Evolutionary conservation across 208 protist species (phyloP).

Genomic region (Leishmania mexicana): DNA sequence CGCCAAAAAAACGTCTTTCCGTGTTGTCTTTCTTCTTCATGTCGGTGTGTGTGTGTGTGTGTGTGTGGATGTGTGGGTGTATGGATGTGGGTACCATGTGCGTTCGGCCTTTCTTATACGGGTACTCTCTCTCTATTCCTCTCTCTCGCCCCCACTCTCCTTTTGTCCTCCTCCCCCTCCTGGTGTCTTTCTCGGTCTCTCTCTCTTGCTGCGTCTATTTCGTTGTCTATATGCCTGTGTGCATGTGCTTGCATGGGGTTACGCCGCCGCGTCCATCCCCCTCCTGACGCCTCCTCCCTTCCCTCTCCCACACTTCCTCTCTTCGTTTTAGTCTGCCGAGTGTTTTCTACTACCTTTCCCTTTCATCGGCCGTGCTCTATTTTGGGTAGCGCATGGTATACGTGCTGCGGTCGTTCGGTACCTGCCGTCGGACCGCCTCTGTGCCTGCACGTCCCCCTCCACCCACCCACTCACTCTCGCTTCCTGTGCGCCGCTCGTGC

Average conservation of each 20-base stretch:
- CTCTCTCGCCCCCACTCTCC: too few species aligned
- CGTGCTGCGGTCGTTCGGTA: too few species aligned
- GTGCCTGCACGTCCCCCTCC: neutral
- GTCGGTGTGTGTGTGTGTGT: neutral
- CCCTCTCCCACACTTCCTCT: neutral
- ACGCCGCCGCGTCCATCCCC: neutral
- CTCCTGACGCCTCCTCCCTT: neutral
- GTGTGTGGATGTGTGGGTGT: conserved; percentile 11
- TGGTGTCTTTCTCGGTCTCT: too few species aligned
- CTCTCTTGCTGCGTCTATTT: neutral
- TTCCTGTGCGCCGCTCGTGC: neutral
- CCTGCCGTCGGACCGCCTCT: too few species aligned
- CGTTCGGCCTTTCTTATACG: neutral
- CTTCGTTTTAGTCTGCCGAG: neutral
- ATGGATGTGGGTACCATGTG: neutral
- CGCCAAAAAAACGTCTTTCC: neutral
- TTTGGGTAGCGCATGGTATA: neutral
- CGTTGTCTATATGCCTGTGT: neutral
- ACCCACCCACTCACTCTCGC: neutral
- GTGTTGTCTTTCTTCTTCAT: neutral
- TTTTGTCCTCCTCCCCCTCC: neutral
- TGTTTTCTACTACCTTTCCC: neutral
- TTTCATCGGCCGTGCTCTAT: neutral
- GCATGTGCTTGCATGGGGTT: neutral
- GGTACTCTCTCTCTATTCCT: neutral